Base-by-base conservation (phyloP, 345 rosid species). In the Brassica carinata region DNA sequence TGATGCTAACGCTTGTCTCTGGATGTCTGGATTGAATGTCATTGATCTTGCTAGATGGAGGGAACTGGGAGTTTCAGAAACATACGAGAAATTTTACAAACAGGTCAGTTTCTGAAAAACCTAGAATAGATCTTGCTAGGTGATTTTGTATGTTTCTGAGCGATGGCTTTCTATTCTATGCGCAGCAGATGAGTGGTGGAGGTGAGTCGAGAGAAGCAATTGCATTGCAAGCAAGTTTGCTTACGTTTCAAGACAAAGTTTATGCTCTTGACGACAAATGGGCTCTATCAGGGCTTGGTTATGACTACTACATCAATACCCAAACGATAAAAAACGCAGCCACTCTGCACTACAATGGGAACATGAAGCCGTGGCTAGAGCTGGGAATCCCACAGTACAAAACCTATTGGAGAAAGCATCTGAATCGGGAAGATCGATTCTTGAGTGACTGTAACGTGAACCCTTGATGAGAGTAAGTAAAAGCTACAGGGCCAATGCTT, bases 361-460 rank as follows among this genome's bases (percentile, higher is more conserved):
- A 91, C 89, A 89, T 93, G 98, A 95, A 95, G 81, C 98, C 98
- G 53, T 95, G 99, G 99, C 94, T 93, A 73, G 99, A 96, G 83
- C 85, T 96, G 66, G 99, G 98, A 70, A 88, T 96, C 78, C 90
- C 89, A 38, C 86, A 86, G 77, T 96, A 91, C 81, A 90, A 87
- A 68, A 71, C 7, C 57, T 85, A 83, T 67, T 93, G 99, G 99
- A 86, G 84, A 74, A 96, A 86, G 82, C 84, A 87, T 82, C 83
- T 96, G 65, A 93, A 88, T 55, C 85, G 80, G 26, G 90, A 86
- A 76, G 88, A 93, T 85, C 74, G 63, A 13, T 88, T 88, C 79
- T 84, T 96, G 87, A 86, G 88, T 33, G 91, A 90, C 58, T 96
- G 98, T 92, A 96, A 93, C 82, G 93, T 91, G 77, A 88, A 86